Evolutionary conservation across 148 eudicot species (phyloP).

Genomic region (Camellia granthamiana): DNA sequence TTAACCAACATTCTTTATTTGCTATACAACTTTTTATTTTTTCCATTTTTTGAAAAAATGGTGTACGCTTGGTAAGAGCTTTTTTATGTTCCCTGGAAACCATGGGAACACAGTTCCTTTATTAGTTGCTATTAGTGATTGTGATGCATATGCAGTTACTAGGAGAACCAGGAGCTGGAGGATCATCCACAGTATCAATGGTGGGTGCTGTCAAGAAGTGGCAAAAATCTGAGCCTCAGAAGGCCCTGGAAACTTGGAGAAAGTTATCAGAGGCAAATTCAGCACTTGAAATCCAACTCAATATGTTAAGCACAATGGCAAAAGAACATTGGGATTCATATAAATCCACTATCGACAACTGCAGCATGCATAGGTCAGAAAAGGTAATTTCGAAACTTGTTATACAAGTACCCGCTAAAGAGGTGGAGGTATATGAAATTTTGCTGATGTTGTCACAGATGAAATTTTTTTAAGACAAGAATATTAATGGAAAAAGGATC

Average conservation of each 20-base stretch:
- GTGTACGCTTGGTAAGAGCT: neutral
- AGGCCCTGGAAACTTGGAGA: conserved; percentile 60
- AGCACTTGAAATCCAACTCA: conserved; percentile 58
- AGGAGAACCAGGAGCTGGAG: conserved; percentile 98
- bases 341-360: conserved; percentile 45
- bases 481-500: neutral
- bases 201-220: conserved; percentile 98
- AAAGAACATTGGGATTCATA: conserved; percentile 56
- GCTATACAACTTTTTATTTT: neutral
- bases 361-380: conserved; percentile 61
- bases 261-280: conserved; percentile 75
- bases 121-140: neutral
- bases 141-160: conserved; percentile 54
- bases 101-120: neutral
- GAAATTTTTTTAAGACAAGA: neutral
- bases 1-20: neutral
- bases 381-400: conserved; percentile 48
- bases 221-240: conserved; percentile 90
- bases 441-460: neutral
- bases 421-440: neutral
- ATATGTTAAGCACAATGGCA: conserved; percentile 56
- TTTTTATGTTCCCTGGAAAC: neutral
- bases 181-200: conserved; percentile 99
- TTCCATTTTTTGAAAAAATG: neutral
- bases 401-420: neutral